These are phyloP conservation scores for Metschnikowia arizonensis DNA, from an alignment of 805 yeast species.

Conservation along the genomic window DNA sequence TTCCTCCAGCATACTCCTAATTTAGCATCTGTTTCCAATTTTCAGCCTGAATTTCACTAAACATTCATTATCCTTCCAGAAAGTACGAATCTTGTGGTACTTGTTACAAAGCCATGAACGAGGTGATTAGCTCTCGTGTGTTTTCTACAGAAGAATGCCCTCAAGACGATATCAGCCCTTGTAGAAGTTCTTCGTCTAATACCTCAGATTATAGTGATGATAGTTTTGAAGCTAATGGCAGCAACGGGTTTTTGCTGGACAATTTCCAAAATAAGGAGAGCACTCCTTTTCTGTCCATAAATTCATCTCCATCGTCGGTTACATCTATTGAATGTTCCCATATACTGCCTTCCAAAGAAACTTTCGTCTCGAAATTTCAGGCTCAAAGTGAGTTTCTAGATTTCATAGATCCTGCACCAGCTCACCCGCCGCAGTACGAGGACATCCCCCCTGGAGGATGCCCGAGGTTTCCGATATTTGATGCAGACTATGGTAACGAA, in stretches of 20 bases:
- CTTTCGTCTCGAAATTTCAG: background rate
- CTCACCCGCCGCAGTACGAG: slow-evolving; percentile 35
- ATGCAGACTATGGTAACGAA: slow-evolving; percentile 24
- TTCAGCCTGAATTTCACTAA: background rate
- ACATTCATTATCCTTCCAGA: background rate
- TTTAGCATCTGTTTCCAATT: background rate
- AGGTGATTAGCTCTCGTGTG: background rate
- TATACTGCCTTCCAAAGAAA: background rate
- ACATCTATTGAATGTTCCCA: slow-evolving; percentile 1
- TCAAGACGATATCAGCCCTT: background rate
- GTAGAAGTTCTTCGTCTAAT: background rate
- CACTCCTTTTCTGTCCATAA: slow-evolving; percentile 1
- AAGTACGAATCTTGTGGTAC: background rate
- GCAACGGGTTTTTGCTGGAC: background rate
- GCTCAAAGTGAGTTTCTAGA: slow-evolving; percentile 20
- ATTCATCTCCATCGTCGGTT: background rate
- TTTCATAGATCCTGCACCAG: slow-evolving; percentile 38
- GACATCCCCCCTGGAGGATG: slow-evolving; percentile 44
- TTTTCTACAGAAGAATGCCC: background rate
- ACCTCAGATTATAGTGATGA: background rate
- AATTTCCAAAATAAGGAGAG: background rate
- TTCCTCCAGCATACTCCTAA: background rate
- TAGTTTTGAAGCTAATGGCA: background rate
- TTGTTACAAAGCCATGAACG: background rate
- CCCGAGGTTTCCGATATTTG: slow-evolving; percentile 33